Evolutionary conservation across 805 yeast species (phyloP).

Genomic region (Komagataella kurtzmanii): DNA sequence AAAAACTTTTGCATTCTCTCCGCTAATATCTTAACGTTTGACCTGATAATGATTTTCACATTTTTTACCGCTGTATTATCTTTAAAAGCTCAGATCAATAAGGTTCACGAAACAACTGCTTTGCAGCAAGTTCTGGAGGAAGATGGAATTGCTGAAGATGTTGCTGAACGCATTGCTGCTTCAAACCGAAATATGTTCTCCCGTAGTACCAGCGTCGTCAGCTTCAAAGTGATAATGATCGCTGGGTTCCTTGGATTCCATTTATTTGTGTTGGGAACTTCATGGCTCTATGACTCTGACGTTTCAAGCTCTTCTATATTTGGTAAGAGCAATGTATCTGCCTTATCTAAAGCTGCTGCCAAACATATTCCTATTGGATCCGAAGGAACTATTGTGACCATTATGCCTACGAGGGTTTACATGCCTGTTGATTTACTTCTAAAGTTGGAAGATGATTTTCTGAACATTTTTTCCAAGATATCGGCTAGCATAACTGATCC

Average conservation of each 20-base stretch:
- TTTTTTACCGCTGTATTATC: conserved; percentile 77
- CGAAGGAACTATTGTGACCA: conserved; percentile 35
- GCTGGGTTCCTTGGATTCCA: conserved; percentile 50
- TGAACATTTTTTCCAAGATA: conserved; percentile 36
- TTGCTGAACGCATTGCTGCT: conserved; percentile 59
- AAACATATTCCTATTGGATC: conserved; percentile 29
- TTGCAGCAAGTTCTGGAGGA: conserved; percentile 78
- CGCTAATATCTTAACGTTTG: conserved; percentile 56
- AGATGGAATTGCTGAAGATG: conserved; percentile 70
- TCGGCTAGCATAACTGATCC: conserved; percentile 69
- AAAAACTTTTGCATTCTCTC: conserved; percentile 70
- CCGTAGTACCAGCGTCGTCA: conserved; percentile 29
- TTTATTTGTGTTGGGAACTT: conserved; percentile 53
- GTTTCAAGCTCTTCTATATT: conserved; percentile 13
- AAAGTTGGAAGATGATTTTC: conserved; percentile 47
- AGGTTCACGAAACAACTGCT: conserved; percentile 70
- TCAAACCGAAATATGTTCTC: conserved; percentile 16
- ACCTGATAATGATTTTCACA: conserved; percentile 60
- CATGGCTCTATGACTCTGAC: conserved; percentile 46
- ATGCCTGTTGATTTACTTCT: conserved; percentile 42
- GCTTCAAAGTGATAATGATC: conserved; percentile 48
- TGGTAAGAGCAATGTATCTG: conserved; percentile 6
- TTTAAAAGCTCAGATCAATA: conserved; percentile 76
- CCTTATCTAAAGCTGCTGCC: conserved; percentile 26
- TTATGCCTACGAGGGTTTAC: conserved; percentile 44